A percentile compares a stretch with the other conserved stretches of the same genome.
Evolutionary conservation across 164 flowering plant species (phyloP).

Genomic region (Santalum album): DNA sequence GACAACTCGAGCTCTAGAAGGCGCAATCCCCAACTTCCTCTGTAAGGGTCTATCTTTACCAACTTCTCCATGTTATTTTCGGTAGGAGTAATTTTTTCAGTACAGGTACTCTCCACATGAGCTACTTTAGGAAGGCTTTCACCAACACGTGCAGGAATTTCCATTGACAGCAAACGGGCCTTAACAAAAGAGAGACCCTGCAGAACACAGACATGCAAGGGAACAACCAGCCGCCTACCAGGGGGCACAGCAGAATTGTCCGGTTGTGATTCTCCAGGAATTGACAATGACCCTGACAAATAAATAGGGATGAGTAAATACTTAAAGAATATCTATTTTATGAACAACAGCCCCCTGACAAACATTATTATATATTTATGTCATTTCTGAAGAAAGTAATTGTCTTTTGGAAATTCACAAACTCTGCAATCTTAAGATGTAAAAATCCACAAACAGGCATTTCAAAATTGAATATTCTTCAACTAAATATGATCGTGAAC

Average conservation of each 20-base stretch:
- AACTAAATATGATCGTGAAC: too few relatives aligned
- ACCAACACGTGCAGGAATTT: constrained; percentile 88
- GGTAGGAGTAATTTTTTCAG: constrained; percentile 20
- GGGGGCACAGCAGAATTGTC: constrained; percentile 49
- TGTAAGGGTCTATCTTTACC: constrained; percentile 84
- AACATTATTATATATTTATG: too few relatives aligned
- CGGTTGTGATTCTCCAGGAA: constrained; percentile 27
- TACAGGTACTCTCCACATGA: constrained; percentile 16
- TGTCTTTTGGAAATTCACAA: too few relatives aligned
- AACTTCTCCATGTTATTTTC: constrained; percentile 44
- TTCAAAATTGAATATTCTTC: too few relatives aligned
- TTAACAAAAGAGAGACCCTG: constrained; percentile 90
- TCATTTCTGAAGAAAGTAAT: too few relatives aligned
- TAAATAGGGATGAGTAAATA: constrained; percentile 10
- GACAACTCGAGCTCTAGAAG: constrained; percentile 94
- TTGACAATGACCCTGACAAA: constrained; percentile 47
- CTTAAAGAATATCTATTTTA: too few relatives aligned
- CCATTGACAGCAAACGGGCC: constrained; percentile 96
- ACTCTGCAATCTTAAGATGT: too few relatives aligned
- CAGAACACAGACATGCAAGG: constrained; percentile 78
- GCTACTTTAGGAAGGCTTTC: constrained; percentile 43
- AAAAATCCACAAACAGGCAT: too few relatives aligned
- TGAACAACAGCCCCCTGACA: too few relatives aligned
- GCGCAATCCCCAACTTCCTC: constrained; percentile 98
- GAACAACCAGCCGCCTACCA: constrained; percentile 87